A percentile compares a stretch with the other conserved stretches of the same genome.
phyloP scores from a whole-genome alignment of 768 basidiomycete genomes.

The Crucibulum laeve region DNA sequence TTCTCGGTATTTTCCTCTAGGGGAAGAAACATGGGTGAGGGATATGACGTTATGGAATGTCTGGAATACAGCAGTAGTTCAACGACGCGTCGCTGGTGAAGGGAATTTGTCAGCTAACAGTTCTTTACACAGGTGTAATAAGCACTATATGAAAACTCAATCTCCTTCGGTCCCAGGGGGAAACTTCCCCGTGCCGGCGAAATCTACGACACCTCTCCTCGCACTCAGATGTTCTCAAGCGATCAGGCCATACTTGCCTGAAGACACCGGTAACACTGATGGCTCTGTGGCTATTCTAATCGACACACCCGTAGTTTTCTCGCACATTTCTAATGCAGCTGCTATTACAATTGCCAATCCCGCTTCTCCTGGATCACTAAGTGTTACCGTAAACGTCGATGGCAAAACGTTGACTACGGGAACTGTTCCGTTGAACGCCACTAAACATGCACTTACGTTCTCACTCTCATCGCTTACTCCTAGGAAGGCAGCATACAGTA shows the following conservation, averaged over 20 bases:
- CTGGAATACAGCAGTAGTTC: too few species aligned
- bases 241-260: slow-evolving; percentile 55
- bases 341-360: slow-evolving; percentile 29
- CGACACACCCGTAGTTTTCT: slow-evolving; percentile 46
- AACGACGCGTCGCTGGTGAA: too few species aligned
- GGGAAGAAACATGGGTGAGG: too few species aligned
- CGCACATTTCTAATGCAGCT: slow-evolving; percentile 40
- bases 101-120: too few species aligned
- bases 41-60: too few species aligned
- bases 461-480: slow-evolving; percentile 42
- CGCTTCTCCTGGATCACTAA: slow-evolving; percentile 20
- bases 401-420: slow-evolving; percentile 40
- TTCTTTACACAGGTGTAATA: slow-evolving; percentile 43
- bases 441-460: slow-evolving; percentile 45
- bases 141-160: slow-evolving; percentile 38
- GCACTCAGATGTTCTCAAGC: slow-evolving; percentile 57
- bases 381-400: slow-evolving; percentile 41
- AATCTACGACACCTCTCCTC: slow-evolving; percentile 38
- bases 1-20: too few species aligned
- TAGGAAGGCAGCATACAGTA: slow-evolving; percentile 28
- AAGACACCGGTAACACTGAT: slow-evolving; percentile 31
- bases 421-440: slow-evolving; percentile 45
- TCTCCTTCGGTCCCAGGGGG: slow-evolving; percentile 23
- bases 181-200: slow-evolving; percentile 35
- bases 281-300: slow-evolving; percentile 44